Conservation (phyloP, 176 grass and related monocot species). For the Avena eriantha region DNA sequence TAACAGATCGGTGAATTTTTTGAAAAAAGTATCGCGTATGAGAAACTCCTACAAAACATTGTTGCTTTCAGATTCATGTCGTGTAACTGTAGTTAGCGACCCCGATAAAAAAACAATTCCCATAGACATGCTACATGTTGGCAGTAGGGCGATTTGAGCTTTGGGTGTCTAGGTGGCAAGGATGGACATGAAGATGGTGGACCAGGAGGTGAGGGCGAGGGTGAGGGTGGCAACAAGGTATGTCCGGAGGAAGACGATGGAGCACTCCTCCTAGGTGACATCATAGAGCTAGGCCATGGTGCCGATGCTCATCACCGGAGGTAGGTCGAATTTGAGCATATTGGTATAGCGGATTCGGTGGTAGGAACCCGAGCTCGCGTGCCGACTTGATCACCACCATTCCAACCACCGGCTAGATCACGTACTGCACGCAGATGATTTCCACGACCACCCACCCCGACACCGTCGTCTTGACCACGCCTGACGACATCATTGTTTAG, state of each 20-base stretch:
- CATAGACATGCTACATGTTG: no score
- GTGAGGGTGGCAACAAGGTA: slow-evolving; percentile 50
- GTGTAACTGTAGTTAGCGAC: no score
- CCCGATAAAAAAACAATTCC: no score
- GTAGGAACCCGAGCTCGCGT: slow-evolving; percentile 52
- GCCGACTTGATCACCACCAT: slow-evolving; percentile 52
- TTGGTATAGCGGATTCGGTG: slow-evolving; percentile 62
- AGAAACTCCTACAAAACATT: no score
- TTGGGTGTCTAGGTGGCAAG: neutral
- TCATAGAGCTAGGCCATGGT: slow-evolving; percentile 65
- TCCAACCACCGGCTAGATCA: slow-evolving; percentile 58
- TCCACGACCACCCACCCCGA: slow-evolving; percentile 26
- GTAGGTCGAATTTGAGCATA: slow-evolving; percentile 74
- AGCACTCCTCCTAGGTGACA: slow-evolving; percentile 67
- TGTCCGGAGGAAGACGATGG: slow-evolving; percentile 60
- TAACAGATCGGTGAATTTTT: no score
- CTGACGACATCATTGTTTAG: slow-evolving; percentile 27
- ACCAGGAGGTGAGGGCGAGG: slow-evolving; percentile 60
- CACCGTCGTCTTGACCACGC: slow-evolving; percentile 50
- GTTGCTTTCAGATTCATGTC: no score
- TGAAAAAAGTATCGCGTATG: no score
- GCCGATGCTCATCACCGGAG: slow-evolving; percentile 73
- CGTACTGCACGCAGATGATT: slow-evolving; percentile 57
- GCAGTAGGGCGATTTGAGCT: neutral
- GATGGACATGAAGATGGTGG: slow-evolving; percentile 41